Evolutionary conservation across 1,284 basidiomycete species (phyloP).

Genomic region (Tilletia setariae): DNA sequence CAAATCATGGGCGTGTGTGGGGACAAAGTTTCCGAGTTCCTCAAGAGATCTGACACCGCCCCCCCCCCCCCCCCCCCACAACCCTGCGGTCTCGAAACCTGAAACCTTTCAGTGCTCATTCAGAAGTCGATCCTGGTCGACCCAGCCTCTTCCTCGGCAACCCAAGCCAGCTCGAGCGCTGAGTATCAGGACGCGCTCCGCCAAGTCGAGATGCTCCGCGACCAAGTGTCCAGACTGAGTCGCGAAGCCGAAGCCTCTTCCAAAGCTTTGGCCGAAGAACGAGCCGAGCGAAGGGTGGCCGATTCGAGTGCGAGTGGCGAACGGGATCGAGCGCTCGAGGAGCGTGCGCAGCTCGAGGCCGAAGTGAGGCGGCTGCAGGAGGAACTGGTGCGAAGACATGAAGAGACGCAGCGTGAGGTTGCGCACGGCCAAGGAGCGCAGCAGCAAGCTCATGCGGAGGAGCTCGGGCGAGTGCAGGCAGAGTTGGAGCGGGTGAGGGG

Average conservation of each 20-base stretch:
- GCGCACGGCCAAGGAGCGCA: constrained; percentile 59
- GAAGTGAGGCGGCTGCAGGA: not conserved
- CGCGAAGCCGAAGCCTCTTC: not conserved
- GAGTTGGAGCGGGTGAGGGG: constrained; percentile 32
- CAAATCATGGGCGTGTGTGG: no score
- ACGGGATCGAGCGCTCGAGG: no score
- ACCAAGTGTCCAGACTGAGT: constrained; percentile 18
- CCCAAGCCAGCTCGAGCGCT: constrained; percentile 30
- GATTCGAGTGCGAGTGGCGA: not conserved
- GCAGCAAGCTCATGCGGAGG: constrained; percentile 52
- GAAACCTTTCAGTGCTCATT: constrained; percentile 26
- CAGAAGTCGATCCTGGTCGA: constrained; percentile 45
- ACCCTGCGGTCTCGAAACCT: no score
- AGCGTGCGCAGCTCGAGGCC: not conserved
- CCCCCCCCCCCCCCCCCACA: no score
- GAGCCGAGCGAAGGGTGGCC: no score
- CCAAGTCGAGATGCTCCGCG: constrained; percentile 37
- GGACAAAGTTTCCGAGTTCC: no score
- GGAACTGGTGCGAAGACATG: not conserved
- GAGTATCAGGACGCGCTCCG: constrained; percentile 49
- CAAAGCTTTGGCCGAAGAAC: no score
- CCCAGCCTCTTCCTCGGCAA: constrained; percentile 33
- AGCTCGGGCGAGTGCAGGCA: constrained; percentile 60
- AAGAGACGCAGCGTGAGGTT: constrained; percentile 64
- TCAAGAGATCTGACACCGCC: no score